Conservation (phyloP, 345 rosid genomes). For the Anastatica hierochuntica region DNA sequence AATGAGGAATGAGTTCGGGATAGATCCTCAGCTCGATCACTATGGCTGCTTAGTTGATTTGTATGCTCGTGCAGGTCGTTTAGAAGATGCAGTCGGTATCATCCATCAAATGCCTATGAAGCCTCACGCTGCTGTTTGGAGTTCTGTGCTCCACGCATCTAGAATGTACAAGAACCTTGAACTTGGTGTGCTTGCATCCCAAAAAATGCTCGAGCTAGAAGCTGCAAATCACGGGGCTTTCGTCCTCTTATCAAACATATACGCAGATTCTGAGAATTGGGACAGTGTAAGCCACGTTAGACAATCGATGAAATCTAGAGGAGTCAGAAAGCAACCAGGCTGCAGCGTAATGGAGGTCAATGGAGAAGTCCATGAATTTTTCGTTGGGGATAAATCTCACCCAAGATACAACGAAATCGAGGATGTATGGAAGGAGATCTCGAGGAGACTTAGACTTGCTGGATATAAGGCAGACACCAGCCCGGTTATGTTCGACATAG, state of each 20-base stretch:
- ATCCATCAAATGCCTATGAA: conserved; percentile 44
- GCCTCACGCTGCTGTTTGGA: conserved; percentile 61
- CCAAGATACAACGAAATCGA: conserved; percentile 39
- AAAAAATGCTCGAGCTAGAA: conserved; percentile 46
- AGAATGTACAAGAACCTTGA: conserved; percentile 45
- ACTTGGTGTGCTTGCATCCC: conserved; percentile 42
- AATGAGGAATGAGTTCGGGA: conserved; percentile 37
- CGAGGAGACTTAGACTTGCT: conserved; percentile 41
- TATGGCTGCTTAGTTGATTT: conserved; percentile 71
- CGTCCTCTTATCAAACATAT: conserved; percentile 54
- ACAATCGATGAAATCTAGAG: conserved; percentile 41
- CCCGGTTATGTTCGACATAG: conserved; percentile 61
- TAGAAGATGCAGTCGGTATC: conserved; percentile 37
- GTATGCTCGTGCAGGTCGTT: conserved; percentile 43
- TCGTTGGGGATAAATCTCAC: conserved; percentile 47
- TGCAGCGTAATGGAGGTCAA: conserved; percentile 52
- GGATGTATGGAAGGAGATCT: conserved; percentile 34
- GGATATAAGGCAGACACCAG: conserved; percentile 50
- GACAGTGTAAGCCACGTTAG: conserved; percentile 36
- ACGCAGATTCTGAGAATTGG: conserved; percentile 53
- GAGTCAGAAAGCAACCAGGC: conserved; percentile 49
- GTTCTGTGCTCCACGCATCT: conserved; percentile 56
- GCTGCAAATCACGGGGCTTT: conserved; percentile 42
- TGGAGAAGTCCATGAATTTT: conserved; percentile 51
- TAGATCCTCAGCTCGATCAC: conserved; percentile 51